phyloP scores from a whole-genome alignment of 2,329 filamentous ascomycete genomes.

The Fusarium sp. region DNA sequence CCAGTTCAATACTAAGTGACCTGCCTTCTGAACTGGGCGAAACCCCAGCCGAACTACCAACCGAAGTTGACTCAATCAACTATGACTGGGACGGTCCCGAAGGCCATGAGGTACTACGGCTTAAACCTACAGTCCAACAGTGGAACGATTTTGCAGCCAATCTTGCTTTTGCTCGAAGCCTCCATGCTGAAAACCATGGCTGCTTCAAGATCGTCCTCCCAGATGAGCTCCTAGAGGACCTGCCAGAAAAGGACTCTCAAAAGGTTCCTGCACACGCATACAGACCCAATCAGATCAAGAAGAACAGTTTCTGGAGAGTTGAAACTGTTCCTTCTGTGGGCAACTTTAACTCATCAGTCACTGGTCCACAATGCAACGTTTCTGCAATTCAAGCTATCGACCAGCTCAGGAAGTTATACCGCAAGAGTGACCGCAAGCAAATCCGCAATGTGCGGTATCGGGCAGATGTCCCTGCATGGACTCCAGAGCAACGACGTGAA shows the following conservation, averaged over 20 bases:
- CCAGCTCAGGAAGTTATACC: constrained; percentile 52
- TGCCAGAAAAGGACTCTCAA: constrained; percentile 50
- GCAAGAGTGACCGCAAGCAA: constrained; percentile 52
- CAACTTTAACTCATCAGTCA: constrained; percentile 47
- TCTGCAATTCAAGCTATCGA: constrained; percentile 49
- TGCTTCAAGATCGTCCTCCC: constrained; percentile 56
- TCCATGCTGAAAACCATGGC: constrained; percentile 51
- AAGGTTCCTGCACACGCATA: constrained; percentile 53
- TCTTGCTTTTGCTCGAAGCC: constrained; percentile 49
- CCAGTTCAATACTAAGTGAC: constrained; percentile 46
- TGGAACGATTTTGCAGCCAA: constrained; percentile 54
- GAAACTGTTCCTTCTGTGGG: constrained; percentile 52
- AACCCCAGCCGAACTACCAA: constrained; percentile 37
- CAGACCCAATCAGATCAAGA: constrained; percentile 51
- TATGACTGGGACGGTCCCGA: constrained; percentile 50
- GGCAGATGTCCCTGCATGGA: constrained; percentile 56
- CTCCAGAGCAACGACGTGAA: constrained; percentile 49
- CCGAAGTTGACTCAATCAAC: constrained; percentile 49
- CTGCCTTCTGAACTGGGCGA: constrained; percentile 24
- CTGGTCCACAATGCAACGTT: constrained; percentile 42
- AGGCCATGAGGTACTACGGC: constrained; percentile 49
- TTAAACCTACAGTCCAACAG: constrained; percentile 52
- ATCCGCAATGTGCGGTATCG: constrained; percentile 55
- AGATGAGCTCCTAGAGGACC: constrained; percentile 46
- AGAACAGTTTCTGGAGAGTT: constrained; percentile 54